A percentile compares a stretch with the other conserved stretches of the same genome.
Conservation (phyloP, 306 rosid genomes). For the Luffa acutangula region DNA sequence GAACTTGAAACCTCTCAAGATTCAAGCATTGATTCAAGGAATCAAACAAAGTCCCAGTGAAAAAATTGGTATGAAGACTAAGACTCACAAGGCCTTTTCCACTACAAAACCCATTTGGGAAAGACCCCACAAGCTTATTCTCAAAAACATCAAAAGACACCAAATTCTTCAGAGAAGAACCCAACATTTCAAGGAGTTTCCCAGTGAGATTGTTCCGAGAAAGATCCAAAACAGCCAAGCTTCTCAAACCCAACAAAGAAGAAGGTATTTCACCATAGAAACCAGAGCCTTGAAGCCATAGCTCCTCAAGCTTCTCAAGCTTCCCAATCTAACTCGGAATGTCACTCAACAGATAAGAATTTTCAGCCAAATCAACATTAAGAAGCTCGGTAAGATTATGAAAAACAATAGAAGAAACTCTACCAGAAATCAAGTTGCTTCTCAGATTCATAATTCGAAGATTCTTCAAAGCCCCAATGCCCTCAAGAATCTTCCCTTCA, state of each 20-base stretch:
- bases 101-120: conserved; percentile 61
- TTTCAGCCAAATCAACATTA: conserved; percentile 76
- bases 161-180: conserved; percentile 61
- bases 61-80: conserved; percentile 59
- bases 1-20: conserved; percentile 89
- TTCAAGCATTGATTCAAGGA: conserved; percentile 53
- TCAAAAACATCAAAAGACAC: conserved; percentile 80
- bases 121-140: conserved; percentile 64
- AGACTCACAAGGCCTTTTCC: conserved; percentile 46
- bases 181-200: conserved; percentile 34
- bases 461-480: conserved; percentile 45
- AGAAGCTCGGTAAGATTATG: conserved; percentile 56
- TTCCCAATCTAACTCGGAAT: conserved; percentile 65
- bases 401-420: conserved; percentile 42
- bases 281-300: conserved; percentile 62
- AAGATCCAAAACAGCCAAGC: conserved; percentile 62
- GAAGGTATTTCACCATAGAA: conserved; percentile 74
- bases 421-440: conserved; percentile 72
- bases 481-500: conserved; percentile 67
- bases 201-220: conserved; percentile 83
- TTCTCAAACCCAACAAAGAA: conserved; percentile 44
- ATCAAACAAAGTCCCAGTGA: conserved; percentile 48
- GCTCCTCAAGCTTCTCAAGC: conserved; percentile 52
- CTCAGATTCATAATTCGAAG: conserved; percentile 60
- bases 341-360: conserved; percentile 65